These are phyloP conservation scores for Ramaria rubella DNA, from an alignment of 768 basidiomycete species.

Conservation along the genomic window DNA sequence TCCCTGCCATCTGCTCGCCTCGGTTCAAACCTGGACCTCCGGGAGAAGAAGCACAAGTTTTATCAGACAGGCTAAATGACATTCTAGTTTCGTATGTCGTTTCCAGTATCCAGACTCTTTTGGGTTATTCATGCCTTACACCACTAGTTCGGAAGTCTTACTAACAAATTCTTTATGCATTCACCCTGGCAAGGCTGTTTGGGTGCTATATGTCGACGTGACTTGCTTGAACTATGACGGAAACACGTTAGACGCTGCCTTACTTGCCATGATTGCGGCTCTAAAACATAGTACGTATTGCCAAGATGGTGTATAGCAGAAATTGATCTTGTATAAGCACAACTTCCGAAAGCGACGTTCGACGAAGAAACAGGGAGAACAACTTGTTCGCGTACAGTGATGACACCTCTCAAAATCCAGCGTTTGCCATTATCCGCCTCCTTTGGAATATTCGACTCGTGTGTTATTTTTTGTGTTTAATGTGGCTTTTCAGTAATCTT, in stretches of 20 bases:
- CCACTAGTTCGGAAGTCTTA: constrained; percentile 55
- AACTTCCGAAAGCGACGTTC: constrained; percentile 63
- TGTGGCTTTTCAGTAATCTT: constrained; percentile 1
- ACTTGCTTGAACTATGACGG: constrained; percentile 98
- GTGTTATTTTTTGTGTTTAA: constrained; percentile 22
- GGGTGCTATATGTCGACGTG: constrained; percentile 93
- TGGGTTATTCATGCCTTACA: neutral
- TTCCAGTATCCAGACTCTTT: neutral
- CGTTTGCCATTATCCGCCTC: constrained; percentile 46
- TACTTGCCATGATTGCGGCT: constrained; percentile 83
- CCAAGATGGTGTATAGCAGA: neutral
- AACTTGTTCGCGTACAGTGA: constrained; percentile 49
- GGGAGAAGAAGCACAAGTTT: constrained; percentile 85
- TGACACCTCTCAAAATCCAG: constrained; percentile 40
- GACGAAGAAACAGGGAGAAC: constrained; percentile 60
- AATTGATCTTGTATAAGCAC: constrained; percentile 36
- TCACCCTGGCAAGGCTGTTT: constrained; percentile 69
- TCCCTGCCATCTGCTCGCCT: constrained; percentile 89
- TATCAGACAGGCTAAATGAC: constrained; percentile 78
- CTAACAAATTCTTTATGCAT: constrained; percentile 71
- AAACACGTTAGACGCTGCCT: constrained; percentile 85
- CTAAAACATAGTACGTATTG: constrained; percentile 63
- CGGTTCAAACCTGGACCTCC: constrained; percentile 96
- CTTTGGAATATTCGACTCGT: constrained; percentile 84
- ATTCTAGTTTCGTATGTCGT: constrained; percentile 60